These are phyloP conservation scores for Talaromyces borbonicus DNA, from an alignment of 495 filamentous ascomycete species.

Conservation along the genomic window DNA sequence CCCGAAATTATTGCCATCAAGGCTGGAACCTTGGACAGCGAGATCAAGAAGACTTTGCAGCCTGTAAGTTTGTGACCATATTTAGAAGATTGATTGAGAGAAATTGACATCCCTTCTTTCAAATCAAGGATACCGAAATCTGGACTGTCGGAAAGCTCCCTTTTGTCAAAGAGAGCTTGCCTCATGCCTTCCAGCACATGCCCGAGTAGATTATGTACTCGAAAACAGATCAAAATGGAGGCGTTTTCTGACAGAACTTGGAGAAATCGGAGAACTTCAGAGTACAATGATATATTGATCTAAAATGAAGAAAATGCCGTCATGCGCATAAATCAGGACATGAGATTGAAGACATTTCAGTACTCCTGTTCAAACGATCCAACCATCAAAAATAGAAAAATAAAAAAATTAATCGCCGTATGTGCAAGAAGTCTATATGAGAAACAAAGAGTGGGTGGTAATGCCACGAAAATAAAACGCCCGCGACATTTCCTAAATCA, in stretches of 20 bases:
- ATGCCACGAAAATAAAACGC: too few relatives aligned
- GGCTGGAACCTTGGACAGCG: conserved; percentile 50
- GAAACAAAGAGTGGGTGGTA: too few relatives aligned
- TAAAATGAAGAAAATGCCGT: background rate
- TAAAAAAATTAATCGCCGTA: background rate
- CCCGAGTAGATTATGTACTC: conserved; percentile 32
- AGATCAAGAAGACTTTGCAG: conserved; percentile 59
- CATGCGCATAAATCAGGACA: background rate
- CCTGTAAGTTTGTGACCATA: conserved; percentile 31
- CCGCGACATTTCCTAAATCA: too few relatives aligned
- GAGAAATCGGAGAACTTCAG: background rate
- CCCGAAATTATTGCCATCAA: conserved; percentile 60
- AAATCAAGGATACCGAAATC: conserved; percentile 63
- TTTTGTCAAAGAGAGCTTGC: conserved; percentile 56
- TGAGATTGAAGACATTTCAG: background rate
- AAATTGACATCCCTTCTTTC: too few relatives aligned
- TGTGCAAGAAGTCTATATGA: too few relatives aligned
- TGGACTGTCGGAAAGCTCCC: conserved; percentile 59
- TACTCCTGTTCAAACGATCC: background rate
- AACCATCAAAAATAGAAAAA: background rate
- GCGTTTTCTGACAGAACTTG: background rate
- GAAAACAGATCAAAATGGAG: background rate
- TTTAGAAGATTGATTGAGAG: too few relatives aligned
- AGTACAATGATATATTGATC: background rate
- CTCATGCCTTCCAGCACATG: conserved; percentile 51